phyloP scores from a whole-genome alignment of 1,284 basidiomycete genomes.

The Laetiporus sulphureus region DNA sequence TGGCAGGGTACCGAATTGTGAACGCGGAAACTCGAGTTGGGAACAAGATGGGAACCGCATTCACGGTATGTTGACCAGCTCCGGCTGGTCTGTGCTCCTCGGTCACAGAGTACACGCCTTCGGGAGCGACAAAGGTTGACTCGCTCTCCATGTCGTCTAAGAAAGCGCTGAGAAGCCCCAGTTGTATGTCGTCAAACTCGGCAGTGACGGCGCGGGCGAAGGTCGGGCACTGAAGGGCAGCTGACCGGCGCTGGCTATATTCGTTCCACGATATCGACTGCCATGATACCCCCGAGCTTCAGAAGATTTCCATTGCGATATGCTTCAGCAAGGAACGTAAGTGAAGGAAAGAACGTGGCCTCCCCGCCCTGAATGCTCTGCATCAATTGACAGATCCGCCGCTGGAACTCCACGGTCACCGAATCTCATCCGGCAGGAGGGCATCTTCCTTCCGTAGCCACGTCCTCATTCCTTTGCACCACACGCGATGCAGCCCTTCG shows the following conservation, averaged over 20 bases:
- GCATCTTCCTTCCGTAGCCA: constrained; percentile 61
- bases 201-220: too few species aligned
- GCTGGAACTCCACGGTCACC: constrained; percentile 37
- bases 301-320: too few species aligned
- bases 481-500: constrained; percentile 66
- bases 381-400: too few species aligned
- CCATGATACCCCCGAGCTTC: too few species aligned
- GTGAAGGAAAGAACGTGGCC: too few species aligned
- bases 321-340: too few species aligned
- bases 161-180: too few species aligned
- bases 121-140: constrained; percentile 76
- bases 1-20: constrained; percentile 57
- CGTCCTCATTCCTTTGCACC: constrained; percentile 51
- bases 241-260: too few species aligned
- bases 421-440: constrained; percentile 71
- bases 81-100: constrained; percentile 71
- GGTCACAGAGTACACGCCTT: constrained; percentile 81
- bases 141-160: constrained; percentile 63
- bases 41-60: constrained; percentile 40
- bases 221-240: too few species aligned
- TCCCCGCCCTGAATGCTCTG: too few species aligned
- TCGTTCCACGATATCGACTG: too few species aligned
- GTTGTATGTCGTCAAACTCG: too few species aligned
- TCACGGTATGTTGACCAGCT: constrained; percentile 39
- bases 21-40: constrained; percentile 60